Evolutionary conservation across 2,329 filamentous ascomycete genomes (phyloP).

Genomic region (Colletotrichum euphorbiae): DNA sequence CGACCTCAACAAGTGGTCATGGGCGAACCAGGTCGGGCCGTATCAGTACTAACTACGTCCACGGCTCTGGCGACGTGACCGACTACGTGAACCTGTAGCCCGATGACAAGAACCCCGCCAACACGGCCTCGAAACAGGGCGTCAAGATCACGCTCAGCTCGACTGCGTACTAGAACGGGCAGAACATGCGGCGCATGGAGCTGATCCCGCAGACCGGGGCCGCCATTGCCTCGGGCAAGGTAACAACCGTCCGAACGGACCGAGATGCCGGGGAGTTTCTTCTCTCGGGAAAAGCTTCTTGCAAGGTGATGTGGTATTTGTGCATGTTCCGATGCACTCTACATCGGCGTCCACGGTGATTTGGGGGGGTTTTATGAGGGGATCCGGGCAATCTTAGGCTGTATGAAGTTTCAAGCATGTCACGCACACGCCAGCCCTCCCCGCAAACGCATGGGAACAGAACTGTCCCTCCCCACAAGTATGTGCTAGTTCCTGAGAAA

Average conservation of each 20-base stretch:
- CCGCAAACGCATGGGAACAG: background rate
- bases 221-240: constrained; percentile 72
- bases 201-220: constrained; percentile 77
- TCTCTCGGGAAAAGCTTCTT: background rate
- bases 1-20: constrained; percentile 73
- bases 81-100: constrained; percentile 72
- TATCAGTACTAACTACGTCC: constrained; percentile 86
- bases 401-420: constrained; percentile 29
- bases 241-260: constrained; percentile 46
- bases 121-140: constrained; percentile 71
- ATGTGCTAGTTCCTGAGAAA: background rate
- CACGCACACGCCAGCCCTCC: constrained; percentile 2
- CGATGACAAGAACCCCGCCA: constrained; percentile 73
- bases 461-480: background rate
- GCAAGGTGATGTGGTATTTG: constrained; percentile 10
- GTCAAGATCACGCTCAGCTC: constrained; percentile 74
- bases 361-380: constrained; percentile 14
- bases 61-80: constrained; percentile 67
- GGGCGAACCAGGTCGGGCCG: constrained; percentile 74
- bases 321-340: constrained; percentile 19
- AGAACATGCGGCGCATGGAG: constrained; percentile 79
- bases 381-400: constrained; percentile 28
- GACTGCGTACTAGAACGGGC: constrained; percentile 77
- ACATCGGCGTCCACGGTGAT: constrained; percentile 1
- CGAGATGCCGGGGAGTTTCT: constrained; percentile 16